Conservation (phyloP, 176 grass and related monocot species). For the Luzula sylvatica region DNA sequence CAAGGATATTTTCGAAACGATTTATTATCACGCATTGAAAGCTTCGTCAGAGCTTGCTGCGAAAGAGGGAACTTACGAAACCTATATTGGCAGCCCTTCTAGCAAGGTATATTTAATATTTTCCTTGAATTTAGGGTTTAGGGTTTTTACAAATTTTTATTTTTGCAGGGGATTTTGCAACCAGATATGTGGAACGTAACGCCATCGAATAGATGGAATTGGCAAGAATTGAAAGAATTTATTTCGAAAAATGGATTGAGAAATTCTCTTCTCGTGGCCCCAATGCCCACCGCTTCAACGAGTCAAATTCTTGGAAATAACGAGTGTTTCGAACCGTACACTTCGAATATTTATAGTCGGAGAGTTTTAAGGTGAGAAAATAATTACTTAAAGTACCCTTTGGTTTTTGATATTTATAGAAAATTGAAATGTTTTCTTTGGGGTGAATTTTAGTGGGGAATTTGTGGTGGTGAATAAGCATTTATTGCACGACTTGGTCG, state of each 20-base stretch:
- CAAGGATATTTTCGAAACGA: constrained; percentile 90
- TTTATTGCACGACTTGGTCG: constrained; percentile 91
- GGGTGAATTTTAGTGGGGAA: constrained; percentile 53
- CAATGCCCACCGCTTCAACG: constrained; percentile 98
- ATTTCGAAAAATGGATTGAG: constrained; percentile 73
- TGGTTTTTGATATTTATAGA: no score
- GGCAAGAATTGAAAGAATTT: constrained; percentile 47
- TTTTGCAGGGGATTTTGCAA: constrained; percentile 70
- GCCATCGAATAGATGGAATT: constrained; percentile 80
- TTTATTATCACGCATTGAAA: constrained; percentile 77
- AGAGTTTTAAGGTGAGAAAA: constrained; percentile 71
- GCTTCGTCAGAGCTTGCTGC: constrained; percentile 73
- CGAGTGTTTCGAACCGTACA: constrained; percentile 84
- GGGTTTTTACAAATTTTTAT: not conserved
- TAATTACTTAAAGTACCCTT: no score
- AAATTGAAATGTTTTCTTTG: not conserved
- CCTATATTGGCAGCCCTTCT: constrained; percentile 72
- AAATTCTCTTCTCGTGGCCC: constrained; percentile 96
- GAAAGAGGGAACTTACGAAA: constrained; percentile 88
- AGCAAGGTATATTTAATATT: constrained; percentile 65
- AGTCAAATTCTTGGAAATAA: constrained; percentile 99
- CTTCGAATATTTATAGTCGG: constrained; percentile 74
- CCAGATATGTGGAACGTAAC: constrained; percentile 87
- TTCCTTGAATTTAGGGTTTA: not conserved
- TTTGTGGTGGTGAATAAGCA: constrained; percentile 99